These are phyloP conservation scores for Aspergillus mulundensis DNA, from an alignment of 495 filamentous ascomycete species.

Conservation along the genomic window DNA sequence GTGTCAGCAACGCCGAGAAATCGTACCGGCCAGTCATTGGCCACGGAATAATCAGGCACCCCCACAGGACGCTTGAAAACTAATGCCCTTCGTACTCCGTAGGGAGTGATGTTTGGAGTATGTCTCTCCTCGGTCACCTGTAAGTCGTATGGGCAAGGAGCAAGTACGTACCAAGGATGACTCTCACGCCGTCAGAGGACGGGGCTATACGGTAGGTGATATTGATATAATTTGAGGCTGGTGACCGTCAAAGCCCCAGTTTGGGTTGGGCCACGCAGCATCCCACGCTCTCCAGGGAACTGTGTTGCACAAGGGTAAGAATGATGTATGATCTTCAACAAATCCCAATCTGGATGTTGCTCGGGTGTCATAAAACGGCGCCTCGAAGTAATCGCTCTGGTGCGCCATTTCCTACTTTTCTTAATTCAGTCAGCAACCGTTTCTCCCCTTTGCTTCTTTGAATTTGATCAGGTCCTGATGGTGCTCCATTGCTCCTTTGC, in stretches of 20 bases:
- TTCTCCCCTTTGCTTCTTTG: neutral
- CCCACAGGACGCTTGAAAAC: constrained; percentile 14
- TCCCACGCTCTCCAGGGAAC: constrained; percentile 17
- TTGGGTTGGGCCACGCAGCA: constrained; percentile 18
- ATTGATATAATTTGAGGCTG: constrained; percentile 16
- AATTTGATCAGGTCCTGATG: neutral
- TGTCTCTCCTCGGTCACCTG: constrained; percentile 6
- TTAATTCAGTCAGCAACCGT: constrained; percentile 8
- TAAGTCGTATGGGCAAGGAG: neutral
- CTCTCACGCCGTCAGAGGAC: constrained; percentile 15
- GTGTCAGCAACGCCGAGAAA: constrained; percentile 14
- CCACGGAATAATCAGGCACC: constrained; percentile 13
- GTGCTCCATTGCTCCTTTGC: neutral
- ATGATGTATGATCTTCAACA: constrained; percentile 18
- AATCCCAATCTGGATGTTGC: constrained; percentile 13
- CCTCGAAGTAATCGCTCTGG: constrained; percentile 6
- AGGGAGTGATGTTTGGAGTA: constrained; percentile 10
- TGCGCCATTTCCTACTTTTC: constrained; percentile 18
- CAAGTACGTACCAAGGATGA: neutral
- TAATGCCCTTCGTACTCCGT: constrained; percentile 8
- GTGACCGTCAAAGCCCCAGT: constrained; percentile 19
- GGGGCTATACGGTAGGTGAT: neutral
- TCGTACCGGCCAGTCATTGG: constrained; percentile 17
- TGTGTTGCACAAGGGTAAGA: constrained; percentile 18
- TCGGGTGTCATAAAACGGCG: constrained; percentile 15